Evolutionary conservation across 805 yeast genomes (phyloP).

Genomic region (Tetrapisispora nanseiensis): DNA sequence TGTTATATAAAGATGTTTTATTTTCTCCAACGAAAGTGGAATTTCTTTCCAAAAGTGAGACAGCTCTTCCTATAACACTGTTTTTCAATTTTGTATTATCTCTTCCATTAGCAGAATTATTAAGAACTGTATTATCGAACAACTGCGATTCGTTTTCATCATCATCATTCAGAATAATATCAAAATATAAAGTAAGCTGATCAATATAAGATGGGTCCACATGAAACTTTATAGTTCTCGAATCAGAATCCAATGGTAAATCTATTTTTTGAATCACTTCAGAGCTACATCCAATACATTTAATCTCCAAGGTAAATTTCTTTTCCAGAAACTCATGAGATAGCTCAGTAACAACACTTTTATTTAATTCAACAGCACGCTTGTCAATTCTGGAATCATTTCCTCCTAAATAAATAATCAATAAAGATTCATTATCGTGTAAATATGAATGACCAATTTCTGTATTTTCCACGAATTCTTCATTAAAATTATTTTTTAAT

Average conservation of each 20-base stretch:
- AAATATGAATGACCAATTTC: constrained; percentile 80
- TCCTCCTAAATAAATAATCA: constrained; percentile 79
- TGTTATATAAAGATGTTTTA: constrained; percentile 55
- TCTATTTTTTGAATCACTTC: constrained; percentile 61
- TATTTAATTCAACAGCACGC: constrained; percentile 57
- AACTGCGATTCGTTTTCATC: constrained; percentile 27
- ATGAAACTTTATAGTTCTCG: constrained; percentile 65
- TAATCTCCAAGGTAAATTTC: constrained; percentile 67
- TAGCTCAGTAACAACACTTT: constrained; percentile 65
- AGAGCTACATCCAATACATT: constrained; percentile 28
- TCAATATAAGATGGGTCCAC: constrained; percentile 40
- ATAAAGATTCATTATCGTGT: constrained; percentile 50
- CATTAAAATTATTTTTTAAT: background rate
- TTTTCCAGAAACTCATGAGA: constrained; percentile 82
- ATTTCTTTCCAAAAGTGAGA: constrained; percentile 54
- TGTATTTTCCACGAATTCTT: constrained; percentile 45
- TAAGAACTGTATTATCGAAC: too few relatives aligned
- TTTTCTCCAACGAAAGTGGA: constrained; percentile 60
- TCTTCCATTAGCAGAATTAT: background rate
- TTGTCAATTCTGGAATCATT: constrained; percentile 57
- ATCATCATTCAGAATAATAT: constrained; percentile 82
- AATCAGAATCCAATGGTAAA: constrained; percentile 70
- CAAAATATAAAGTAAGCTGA: constrained; percentile 57
- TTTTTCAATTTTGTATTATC: background rate
- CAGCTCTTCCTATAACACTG: constrained; percentile 55